Conservation (phyloP, 2,329 filamentous ascomycete species). For the Fusarium cyanostomum region DNA sequence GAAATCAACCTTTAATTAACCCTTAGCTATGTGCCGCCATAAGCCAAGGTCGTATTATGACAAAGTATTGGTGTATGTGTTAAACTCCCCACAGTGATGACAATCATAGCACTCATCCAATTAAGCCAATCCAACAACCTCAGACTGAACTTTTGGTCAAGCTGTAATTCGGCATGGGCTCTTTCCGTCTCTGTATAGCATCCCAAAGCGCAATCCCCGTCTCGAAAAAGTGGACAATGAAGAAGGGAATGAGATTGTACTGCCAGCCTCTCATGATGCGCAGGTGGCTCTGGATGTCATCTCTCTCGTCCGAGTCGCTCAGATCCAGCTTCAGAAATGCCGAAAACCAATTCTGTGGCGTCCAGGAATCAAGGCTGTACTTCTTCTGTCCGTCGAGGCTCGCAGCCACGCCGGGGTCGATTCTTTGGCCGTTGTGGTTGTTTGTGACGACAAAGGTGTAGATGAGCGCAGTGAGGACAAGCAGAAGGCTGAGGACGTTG, state of each 20-base stretch:
- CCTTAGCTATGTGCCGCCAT: too few relatives aligned
- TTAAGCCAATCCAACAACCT: not conserved
- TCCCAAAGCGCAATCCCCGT: slow-evolving; percentile 40
- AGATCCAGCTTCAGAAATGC: slow-evolving; percentile 40
- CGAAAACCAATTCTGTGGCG: slow-evolving; percentile 44
- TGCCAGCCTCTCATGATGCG: slow-evolving; percentile 44
- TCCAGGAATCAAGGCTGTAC: slow-evolving; percentile 39
- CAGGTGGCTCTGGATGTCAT: slow-evolving; percentile 36
- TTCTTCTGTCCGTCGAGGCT: slow-evolving; percentile 19
- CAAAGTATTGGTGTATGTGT: not conserved
- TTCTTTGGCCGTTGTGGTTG: slow-evolving; percentile 36
- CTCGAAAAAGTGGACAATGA: slow-evolving; percentile 40
- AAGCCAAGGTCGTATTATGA: not conserved
- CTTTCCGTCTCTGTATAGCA: slow-evolving; percentile 21
- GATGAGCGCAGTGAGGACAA: slow-evolving; percentile 37
- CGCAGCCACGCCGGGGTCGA: slow-evolving; percentile 23
- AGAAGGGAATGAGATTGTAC: slow-evolving; percentile 44
- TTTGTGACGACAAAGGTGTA: slow-evolving; percentile 45
- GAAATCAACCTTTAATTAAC: not conserved
- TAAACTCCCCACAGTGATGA: not conserved
- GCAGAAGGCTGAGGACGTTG: slow-evolving; percentile 36
- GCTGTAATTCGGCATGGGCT: not conserved
- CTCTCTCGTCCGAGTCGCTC: slow-evolving; percentile 13
- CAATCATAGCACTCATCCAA: too few relatives aligned
- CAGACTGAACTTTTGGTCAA: slow-evolving; percentile 12